A percentile compares a stretch with the other conserved stretches of the same genome.
These are phyloP conservation scores for Colletotrichum spaethianum DNA, from an alignment of 2,329 filamentous ascomycete genomes.

Conservation along the genomic window DNA sequence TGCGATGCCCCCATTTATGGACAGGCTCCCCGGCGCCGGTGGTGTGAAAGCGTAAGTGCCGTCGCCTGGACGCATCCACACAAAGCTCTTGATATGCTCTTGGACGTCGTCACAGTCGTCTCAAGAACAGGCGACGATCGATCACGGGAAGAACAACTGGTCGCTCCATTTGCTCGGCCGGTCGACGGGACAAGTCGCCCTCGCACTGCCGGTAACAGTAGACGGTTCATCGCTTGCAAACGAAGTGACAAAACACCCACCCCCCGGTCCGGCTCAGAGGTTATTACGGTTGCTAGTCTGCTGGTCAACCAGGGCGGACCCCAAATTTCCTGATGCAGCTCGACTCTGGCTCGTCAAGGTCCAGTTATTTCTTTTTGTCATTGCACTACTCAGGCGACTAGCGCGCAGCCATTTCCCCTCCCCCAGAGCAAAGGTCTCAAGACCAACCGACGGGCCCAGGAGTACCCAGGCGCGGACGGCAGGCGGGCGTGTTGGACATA, in stretches of 20 bases:
- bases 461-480: constrained; percentile 33
- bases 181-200: constrained; percentile 11
- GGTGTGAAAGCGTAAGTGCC: constrained; percentile 28
- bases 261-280: neutral
- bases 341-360: constrained; percentile 5
- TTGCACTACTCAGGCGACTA: neutral
- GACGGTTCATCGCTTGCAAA: constrained; percentile 7
- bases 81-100: constrained; percentile 22
- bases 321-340: constrained; percentile 17
- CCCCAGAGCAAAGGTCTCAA: constrained; percentile 12
- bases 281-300: neutral
- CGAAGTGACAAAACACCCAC: neutral
- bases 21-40: constrained; percentile 14
- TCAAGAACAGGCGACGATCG: constrained; percentile 37
- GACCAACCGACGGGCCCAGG: constrained; percentile 33
- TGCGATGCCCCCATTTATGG: constrained; percentile 32
- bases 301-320: constrained; percentile 1
- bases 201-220: neutral
- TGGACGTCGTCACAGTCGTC: constrained; percentile 40
- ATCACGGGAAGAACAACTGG: constrained; percentile 8
- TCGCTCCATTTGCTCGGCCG: constrained; percentile 7
- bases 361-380: constrained; percentile 6
- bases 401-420: constrained; percentile 7
- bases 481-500: constrained; percentile 5
- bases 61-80: constrained; percentile 2